phyloP scores from a whole-genome alignment of 2,329 filamentous ascomycete species.

The Dothistroma pini region DNA sequence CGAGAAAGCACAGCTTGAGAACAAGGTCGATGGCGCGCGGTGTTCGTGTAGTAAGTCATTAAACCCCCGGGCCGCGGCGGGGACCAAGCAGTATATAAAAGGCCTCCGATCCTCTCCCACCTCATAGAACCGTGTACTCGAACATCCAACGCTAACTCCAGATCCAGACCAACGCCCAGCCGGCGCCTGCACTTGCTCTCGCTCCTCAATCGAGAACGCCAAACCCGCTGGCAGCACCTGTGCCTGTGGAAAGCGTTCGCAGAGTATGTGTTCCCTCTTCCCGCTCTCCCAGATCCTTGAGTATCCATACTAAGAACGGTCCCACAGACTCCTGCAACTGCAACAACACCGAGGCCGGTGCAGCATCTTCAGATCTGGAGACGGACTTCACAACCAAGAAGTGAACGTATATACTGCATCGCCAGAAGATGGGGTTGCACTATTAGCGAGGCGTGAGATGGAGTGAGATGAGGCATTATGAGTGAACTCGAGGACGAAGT shows the following conservation, averaged over 20 bases:
- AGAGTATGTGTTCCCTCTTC: background rate
- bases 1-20: conserved; percentile 71
- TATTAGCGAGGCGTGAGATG: background rate
- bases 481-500: background rate
- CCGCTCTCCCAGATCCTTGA: background rate
- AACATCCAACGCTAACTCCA: background rate
- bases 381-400: conserved; percentile 11
- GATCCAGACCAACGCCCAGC: conserved; percentile 63
- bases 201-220: conserved; percentile 67
- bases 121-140: background rate
- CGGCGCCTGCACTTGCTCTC: conserved; percentile 77
- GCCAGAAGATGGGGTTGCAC: background rate
- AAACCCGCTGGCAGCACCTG: conserved; percentile 60
- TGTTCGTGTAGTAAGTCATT: conserved; percentile 70
- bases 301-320: background rate
- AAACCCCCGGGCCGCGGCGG: no score
- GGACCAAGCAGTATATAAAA: background rate
- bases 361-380: conserved; percentile 4
- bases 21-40: conserved; percentile 65
- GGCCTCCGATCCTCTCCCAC: background rate
- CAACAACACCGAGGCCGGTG: conserved; percentile 2
- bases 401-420: background rate
- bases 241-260: conserved; percentile 65
- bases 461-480: background rate
- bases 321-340: conserved; percentile 8